Evolutionary conservation across 768 basidiomycete species (phyloP).

Genomic region (Phaffia australis): DNA sequence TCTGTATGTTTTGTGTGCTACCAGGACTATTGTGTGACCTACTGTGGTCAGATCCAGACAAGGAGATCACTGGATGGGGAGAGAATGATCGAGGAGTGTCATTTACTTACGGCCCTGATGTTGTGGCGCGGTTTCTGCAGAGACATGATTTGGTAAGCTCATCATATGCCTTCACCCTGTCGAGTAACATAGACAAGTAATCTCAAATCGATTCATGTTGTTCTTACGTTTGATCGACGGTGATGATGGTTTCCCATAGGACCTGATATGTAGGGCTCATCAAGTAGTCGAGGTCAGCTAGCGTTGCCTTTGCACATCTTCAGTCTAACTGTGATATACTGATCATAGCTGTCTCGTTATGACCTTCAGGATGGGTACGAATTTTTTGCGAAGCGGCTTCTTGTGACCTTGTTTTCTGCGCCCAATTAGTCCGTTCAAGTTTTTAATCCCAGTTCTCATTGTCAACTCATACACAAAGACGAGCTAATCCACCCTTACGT

Average conservation of each 20-base stretch:
- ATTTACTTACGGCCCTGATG: conserved; percentile 97
- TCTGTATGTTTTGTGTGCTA: neutral
- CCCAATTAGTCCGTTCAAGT: conserved; percentile 45
- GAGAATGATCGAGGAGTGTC: conserved; percentile 99
- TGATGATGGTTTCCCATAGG: neutral
- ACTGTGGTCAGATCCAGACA: conserved; percentile 98
- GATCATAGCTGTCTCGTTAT: conserved; percentile 38
- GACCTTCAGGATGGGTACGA: conserved; percentile 99
- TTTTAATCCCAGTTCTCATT: neutral
- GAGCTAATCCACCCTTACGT: neutral
- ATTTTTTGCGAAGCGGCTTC: conserved; percentile 93
- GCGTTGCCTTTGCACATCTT: neutral
- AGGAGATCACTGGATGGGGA: conserved; percentile 98
- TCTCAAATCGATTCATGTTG: neutral
- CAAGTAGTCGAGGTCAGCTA: conserved; percentile 98
- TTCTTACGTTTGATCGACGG: neutral
- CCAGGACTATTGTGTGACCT: conserved; percentile 87
- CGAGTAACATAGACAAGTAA: neutral
- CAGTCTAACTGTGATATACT: neutral
- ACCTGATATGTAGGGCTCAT: conserved; percentile 8
- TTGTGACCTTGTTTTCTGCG: conserved; percentile 93
- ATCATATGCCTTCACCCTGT: neutral
- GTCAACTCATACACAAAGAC: neutral
- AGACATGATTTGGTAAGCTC: conserved; percentile 96
- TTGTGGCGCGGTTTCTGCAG: conserved; percentile 94